Evolutionary conservation across 2,329 filamentous ascomycete genomes (phyloP).

Genomic region (Pestalotiopsis fici): DNA sequence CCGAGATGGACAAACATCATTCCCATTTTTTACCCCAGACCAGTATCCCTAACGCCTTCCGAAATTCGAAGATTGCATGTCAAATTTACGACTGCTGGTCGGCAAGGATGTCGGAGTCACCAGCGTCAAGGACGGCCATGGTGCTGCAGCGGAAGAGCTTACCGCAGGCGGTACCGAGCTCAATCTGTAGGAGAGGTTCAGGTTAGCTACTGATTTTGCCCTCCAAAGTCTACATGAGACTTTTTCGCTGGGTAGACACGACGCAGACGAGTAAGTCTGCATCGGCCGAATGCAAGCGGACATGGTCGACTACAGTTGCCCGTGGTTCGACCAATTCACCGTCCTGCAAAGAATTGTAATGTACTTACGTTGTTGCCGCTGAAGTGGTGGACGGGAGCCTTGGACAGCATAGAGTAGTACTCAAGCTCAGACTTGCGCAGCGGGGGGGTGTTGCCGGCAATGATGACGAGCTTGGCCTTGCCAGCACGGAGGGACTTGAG

Average conservation of each 20-base stretch:
- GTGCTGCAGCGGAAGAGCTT: slow-evolving; percentile 98
- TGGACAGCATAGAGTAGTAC: slow-evolving; percentile 91
- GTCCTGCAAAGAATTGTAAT: slow-evolving; percentile 7
- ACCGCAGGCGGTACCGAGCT: slow-evolving; percentile 96
- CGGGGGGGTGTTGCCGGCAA: slow-evolving; percentile 92
- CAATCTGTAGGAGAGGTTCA: slow-evolving; percentile 67
- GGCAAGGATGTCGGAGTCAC: slow-evolving; percentile 96
- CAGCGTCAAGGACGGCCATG: slow-evolving; percentile 95
- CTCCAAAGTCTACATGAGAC: slow-evolving; percentile 84
- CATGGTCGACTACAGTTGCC: slow-evolving; percentile 6
- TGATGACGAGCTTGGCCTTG: slow-evolving; percentile 86
- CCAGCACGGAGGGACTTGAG: slow-evolving; percentile 88
- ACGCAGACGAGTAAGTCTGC: slow-evolving; percentile 13
- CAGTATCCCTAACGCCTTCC: slow-evolving; percentile 28
- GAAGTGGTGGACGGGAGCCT: slow-evolving; percentile 97
- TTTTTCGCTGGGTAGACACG: slow-evolving; percentile 84
- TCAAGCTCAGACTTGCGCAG: slow-evolving; percentile 97
- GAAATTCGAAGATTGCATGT: slow-evolving; percentile 19
- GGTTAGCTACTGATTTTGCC: slow-evolving; percentile 63
- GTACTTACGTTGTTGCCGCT: slow-evolving; percentile 95
- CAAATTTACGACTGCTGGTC: slow-evolving; percentile 64
- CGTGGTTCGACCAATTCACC: background rate
- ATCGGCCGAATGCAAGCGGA: slow-evolving; percentile 1
- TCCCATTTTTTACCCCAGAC: slow-evolving; percentile 7
- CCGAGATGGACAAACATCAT: slow-evolving; percentile 4